Percentiles rank a stretch among this genome's conserved stretches.
phyloP scores from a whole-genome alignment of 495 filamentous ascomycete genomes.

The Penicillium desertorum region DNA sequence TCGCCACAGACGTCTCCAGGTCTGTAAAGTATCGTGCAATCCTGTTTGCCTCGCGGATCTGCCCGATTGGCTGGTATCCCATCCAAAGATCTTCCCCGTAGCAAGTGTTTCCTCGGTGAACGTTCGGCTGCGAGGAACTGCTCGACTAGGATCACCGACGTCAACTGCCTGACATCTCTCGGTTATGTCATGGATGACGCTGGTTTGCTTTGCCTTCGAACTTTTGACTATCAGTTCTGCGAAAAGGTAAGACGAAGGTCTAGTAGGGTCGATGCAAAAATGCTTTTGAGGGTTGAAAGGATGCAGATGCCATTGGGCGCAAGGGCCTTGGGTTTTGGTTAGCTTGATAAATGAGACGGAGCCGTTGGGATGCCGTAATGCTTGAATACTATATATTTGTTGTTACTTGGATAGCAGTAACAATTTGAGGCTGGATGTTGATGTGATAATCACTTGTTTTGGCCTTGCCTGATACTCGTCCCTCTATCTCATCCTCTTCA shows the following conservation, averaged over 20 bases:
- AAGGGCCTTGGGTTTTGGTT: not conserved
- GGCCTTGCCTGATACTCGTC: not conserved
- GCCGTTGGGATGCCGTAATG: constrained; percentile 23
- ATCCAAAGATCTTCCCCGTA: constrained; percentile 15
- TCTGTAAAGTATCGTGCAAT: not conserved
- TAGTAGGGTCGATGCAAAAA: not conserved
- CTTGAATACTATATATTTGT: constrained; percentile 21
- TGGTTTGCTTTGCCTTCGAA: constrained; percentile 16
- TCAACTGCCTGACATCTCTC: constrained; percentile 14
- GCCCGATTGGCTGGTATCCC: constrained; percentile 21
- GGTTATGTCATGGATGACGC: constrained; percentile 19
- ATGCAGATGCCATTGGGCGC: not conserved
- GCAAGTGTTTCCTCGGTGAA: constrained; percentile 29
- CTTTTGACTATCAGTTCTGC: constrained; percentile 20
- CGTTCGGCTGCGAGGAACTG: constrained; percentile 24
- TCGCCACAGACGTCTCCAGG: constrained; percentile 5
- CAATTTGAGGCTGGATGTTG: not conserved
- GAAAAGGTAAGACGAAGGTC: constrained; percentile 14
- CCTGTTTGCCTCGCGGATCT: constrained; percentile 1
- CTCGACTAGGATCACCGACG: constrained; percentile 26
- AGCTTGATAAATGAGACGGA: constrained; percentile 15
- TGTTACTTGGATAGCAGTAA: not conserved
- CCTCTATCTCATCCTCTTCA: not conserved
- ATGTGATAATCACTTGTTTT: not conserved
- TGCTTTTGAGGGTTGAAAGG: not conserved